Evolutionary conservation across 2,329 filamentous ascomycete species (phyloP), one percentile per base, ranked within the genome.

Genomic region (Trichoderma sp.): DNA sequence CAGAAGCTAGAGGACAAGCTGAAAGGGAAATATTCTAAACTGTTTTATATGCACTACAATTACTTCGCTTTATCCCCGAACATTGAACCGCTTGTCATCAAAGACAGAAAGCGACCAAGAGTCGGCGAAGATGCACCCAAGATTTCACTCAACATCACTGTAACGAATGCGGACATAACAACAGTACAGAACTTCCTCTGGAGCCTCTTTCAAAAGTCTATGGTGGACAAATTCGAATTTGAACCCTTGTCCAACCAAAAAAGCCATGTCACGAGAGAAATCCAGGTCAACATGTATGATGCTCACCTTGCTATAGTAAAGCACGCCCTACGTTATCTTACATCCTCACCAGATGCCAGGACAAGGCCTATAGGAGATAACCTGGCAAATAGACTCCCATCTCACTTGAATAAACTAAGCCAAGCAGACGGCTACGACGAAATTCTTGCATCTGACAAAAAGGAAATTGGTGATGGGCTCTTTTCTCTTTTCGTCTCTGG

Each of bases 231-330:
- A 11, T 56, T 56, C 28, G 54, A 56, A 28, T 56, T 56, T 2
- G 28, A 56, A 18, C 26, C 54, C 11, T 2, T 32, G 21, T 56
- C 54, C 28, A 28, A 8, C 26, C 54, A 56, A 34, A 56, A 16
- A 21, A 56, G 26, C 16, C 16, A 28, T 8, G 28, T 18, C 28
- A 7, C 26, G 2, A 28, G 30, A 28, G 54, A 56, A 34, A 56
- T 56, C 8, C 54, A 56, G 18, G 54, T 56, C 18, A 56, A 56
- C 54, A 56, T 32, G 54, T 56, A 56, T 56, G 54, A 56, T 28
- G 54, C 54, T 56, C 54, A 56, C 21, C 54, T 56, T 56, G 54
- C 54, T 56, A 56, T 56, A 56, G 54, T 56, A 34, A 56, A 56
- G 16, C 54, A 56, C 7, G 26, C 54, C 3, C 10, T 56, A 10